Evolutionary conservation across 192 early-diverging fungal genomes (phyloP), one percentile per base, ranked within the genome.

Genomic region (Coemansia sp.): DNA sequence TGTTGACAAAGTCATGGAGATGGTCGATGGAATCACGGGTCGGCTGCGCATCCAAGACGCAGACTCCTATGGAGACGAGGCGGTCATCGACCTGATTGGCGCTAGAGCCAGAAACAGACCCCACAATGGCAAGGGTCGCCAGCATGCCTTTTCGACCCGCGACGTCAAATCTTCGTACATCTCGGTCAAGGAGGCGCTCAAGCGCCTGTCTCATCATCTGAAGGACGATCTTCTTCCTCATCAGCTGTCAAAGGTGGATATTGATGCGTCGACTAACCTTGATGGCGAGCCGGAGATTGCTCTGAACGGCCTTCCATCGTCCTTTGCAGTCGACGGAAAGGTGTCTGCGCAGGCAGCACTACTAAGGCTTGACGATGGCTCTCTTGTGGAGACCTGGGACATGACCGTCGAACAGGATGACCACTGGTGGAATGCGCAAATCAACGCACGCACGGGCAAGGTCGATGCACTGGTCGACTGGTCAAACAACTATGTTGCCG

Each of bases 121-220:
- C 31, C 66, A 69, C 52, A 38, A 40, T 20, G 58, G 73, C 52
- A 40, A 75, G 52, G 45, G 45, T 31, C 18, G 34, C 25, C 61
- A 52, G 58, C 49, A 54, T 30, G 20, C 48, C 14, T 61, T 61
- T 16, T 40, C 20, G 60, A 30, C 48, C 4, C 60, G 60, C 48
- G 60, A 50, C 48, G 50, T 67, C 28, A 38, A 67, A 12, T 71
- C 73, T 38, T 68, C 71, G 36, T 71, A 60, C 18, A 66, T 89
- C 36, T 80, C 84, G 10, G 89, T 85, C 61, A 81, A 85, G 59
- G 88, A 92, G 48, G 91, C 91, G 20, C 58, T 92, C 10, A 60
- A 82, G 40, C 84, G 87, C 7, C 81, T 92, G 45, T 84, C 89
- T 2, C 49, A 77, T 48, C 84, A 82, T 66, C 81, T 94, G 50